Percentiles rank a stretch among this genome's conserved stretches.
Conservation (phyloP, 768 basidiomycete species). For the Punctularia strigosozonata region DNA sequence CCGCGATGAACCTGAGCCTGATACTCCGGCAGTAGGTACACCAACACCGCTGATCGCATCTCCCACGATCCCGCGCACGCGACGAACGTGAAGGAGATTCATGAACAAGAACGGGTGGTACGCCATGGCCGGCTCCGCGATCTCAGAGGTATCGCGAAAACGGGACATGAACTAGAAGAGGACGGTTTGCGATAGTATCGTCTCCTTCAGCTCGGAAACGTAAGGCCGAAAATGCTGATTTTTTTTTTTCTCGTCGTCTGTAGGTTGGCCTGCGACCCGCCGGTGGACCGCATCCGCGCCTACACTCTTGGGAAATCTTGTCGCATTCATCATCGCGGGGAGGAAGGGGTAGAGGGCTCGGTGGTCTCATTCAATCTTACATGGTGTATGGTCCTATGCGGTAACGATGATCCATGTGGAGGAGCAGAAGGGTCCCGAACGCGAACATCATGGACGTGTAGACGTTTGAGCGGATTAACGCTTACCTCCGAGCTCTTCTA, state of each 20-base stretch:
- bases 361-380: no score
- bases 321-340: constrained; percentile 81
- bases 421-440: no score
- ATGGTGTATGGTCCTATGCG: no score
- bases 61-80: constrained; percentile 36
- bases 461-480: no score
- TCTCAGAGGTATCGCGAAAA: constrained; percentile 46
- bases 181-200: no score
- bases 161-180: constrained; percentile 46
- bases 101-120: constrained; percentile 77
- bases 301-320: constrained; percentile 59
- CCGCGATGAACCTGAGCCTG: constrained; percentile 72
- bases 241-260: constrained; percentile 33
- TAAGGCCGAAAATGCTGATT: constrained; percentile 69
- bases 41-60: constrained; percentile 28
- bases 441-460: no score
- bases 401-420: no score
- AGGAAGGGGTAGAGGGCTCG: constrained; percentile 46
- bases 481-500: no score
- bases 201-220: no score
- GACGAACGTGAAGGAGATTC: constrained; percentile 50
- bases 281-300: constrained; percentile 65
- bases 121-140: constrained; percentile 66
- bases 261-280: constrained; percentile 64
- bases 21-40: constrained; percentile 88